These are phyloP conservation scores for Aspergillus sclerotiicarbonarius DNA, from an alignment of 495 filamentous ascomycete species.

Conservation along the genomic window DNA sequence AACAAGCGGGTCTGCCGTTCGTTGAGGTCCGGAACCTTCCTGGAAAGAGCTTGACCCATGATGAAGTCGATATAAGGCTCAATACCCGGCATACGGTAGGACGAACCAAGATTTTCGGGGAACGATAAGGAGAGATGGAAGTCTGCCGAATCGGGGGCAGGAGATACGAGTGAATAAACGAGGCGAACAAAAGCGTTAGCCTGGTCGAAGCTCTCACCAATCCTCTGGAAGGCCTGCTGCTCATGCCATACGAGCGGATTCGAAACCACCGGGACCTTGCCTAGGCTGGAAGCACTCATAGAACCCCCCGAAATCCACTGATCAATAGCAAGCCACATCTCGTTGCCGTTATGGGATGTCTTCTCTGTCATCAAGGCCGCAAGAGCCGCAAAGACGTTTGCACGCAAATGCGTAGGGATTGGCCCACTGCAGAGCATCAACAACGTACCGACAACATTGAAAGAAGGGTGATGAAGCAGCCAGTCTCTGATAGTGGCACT, in stretches of 20 bases:
- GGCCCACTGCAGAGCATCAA: slow-evolving; percentile 66
- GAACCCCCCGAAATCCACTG: slow-evolving; percentile 63
- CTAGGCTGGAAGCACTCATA: slow-evolving; percentile 34
- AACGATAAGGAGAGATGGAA: slow-evolving; percentile 72
- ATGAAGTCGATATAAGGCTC: slow-evolving; percentile 91
- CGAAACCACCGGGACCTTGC: slow-evolving; percentile 37
- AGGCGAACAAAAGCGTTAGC: slow-evolving; percentile 77
- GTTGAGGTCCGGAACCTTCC: slow-evolving; percentile 56
- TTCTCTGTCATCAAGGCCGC: slow-evolving; percentile 67
- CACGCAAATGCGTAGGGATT: slow-evolving; percentile 71
- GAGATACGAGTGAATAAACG: slow-evolving; percentile 63
- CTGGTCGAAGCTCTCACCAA: slow-evolving; percentile 71
- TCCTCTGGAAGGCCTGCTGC: slow-evolving; percentile 54
- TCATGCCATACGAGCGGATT: slow-evolving; percentile 48
- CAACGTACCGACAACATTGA: slow-evolving; percentile 62
- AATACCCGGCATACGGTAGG: slow-evolving; percentile 78
- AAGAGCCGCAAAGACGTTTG: slow-evolving; percentile 69
- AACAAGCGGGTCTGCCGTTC: slow-evolving; percentile 64
- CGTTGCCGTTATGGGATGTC: slow-evolving; percentile 53
- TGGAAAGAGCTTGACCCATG: slow-evolving; percentile 67
- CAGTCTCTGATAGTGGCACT: slow-evolving; percentile 66
- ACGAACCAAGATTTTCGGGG: slow-evolving; percentile 79
- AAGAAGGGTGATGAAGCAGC: slow-evolving; percentile 61
- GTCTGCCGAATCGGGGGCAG: slow-evolving; percentile 47
- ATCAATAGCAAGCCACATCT: slow-evolving; percentile 71